Conservation (phyloP, 176 grass and related monocot species). For the Triticum dicoccoides region DNA sequence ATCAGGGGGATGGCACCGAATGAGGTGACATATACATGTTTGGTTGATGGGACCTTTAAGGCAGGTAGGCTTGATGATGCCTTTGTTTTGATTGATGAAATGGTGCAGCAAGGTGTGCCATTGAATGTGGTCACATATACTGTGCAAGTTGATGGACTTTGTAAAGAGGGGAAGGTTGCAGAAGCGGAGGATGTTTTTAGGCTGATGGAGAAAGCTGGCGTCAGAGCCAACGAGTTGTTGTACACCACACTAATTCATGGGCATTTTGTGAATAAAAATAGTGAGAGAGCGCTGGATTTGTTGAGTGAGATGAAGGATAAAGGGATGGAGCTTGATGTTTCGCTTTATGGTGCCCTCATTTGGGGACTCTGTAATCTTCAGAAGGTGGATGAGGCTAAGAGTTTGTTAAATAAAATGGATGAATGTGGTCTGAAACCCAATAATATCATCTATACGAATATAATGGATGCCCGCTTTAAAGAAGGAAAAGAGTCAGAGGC, state of each 20-base stretch:
- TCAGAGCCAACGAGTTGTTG: conserved; percentile 56
- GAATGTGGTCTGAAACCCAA: conserved; percentile 69
- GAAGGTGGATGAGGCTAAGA: conserved; percentile 83
- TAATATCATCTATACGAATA: conserved; percentile 80
- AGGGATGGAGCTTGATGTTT: conserved; percentile 76
- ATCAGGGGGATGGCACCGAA: conserved; percentile 75
- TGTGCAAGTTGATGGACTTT: conserved; percentile 78
- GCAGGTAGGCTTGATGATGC: conserved; percentile 66
- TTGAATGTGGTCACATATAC: conserved; percentile 78
- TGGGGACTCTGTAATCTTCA: conserved; percentile 82
- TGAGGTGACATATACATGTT: conserved; percentile 88
- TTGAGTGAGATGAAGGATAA: conserved; percentile 77
- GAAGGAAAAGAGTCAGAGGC: conserved; percentile 70
- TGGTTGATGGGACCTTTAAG: conserved; percentile 86
- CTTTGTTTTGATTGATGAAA: conserved; percentile 72
- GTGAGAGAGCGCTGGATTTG: conserved; percentile 58
- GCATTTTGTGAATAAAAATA: conserved; percentile 63
- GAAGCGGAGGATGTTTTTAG: conserved; percentile 72
- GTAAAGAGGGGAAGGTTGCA: conserved; percentile 67
- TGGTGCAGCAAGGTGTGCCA: conserved; percentile 61
- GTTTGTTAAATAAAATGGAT: conserved; percentile 75
- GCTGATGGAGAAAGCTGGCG: conserved; percentile 50
- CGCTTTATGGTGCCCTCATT: conserved; percentile 78
- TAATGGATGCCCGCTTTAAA: conserved; percentile 91
- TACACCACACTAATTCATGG: conserved; percentile 87